A percentile compares a stretch with the other conserved stretches of the same genome.
These are phyloP conservation scores for Lodderomyces theae DNA, from an alignment of 1,139 yeast species.

Conservation along the genomic window DNA sequence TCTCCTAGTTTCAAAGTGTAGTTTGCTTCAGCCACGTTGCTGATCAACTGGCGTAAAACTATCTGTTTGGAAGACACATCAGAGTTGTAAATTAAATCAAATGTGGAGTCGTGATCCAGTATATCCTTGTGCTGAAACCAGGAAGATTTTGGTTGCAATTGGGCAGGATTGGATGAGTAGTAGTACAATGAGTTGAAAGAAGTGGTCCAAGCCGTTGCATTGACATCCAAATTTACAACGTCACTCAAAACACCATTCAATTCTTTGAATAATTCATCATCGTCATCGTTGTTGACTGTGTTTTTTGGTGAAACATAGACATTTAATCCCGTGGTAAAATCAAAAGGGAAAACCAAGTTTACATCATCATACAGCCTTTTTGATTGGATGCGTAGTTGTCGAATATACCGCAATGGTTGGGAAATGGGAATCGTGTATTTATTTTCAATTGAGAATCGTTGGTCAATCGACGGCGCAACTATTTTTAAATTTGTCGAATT, in stretches of 20 bases:
- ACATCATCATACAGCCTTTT: constrained; percentile 10
- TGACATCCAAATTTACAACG: constrained; percentile 18
- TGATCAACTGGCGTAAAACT: constrained; percentile 16
- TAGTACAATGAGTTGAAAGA: constrained; percentile 22
- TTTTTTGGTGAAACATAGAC: constrained; percentile 27
- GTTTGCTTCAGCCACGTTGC: constrained; percentile 11
- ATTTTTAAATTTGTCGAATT: constrained; percentile 16
- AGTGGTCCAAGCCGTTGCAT: constrained; percentile 20
- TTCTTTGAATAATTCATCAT: constrained; percentile 22
- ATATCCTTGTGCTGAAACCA: constrained; percentile 3
- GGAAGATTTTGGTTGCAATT: constrained; percentile 2
- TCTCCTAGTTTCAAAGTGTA: constrained; percentile 8
- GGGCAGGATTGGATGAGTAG: constrained; percentile 11
- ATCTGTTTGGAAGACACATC: constrained; percentile 11
- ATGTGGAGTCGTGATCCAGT: constrained; percentile 3
- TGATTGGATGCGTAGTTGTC: constrained; percentile 25
- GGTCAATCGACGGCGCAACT: constrained; percentile 13
- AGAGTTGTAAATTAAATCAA: constrained; percentile 17
- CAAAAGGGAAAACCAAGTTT: constrained; percentile 23
- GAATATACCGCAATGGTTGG: constrained; percentile 14
- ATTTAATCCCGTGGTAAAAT: constrained; percentile 23
- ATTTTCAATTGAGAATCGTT: constrained; percentile 21
- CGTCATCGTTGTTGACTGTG: constrained; percentile 13
- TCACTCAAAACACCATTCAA: constrained; percentile 17
- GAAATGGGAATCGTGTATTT: constrained; percentile 14